Evolutionary conservation across 495 filamentous ascomycete species (phyloP), one percentile per base, ranked within the genome.

Genomic region (Annulohypoxylon nitens): DNA sequence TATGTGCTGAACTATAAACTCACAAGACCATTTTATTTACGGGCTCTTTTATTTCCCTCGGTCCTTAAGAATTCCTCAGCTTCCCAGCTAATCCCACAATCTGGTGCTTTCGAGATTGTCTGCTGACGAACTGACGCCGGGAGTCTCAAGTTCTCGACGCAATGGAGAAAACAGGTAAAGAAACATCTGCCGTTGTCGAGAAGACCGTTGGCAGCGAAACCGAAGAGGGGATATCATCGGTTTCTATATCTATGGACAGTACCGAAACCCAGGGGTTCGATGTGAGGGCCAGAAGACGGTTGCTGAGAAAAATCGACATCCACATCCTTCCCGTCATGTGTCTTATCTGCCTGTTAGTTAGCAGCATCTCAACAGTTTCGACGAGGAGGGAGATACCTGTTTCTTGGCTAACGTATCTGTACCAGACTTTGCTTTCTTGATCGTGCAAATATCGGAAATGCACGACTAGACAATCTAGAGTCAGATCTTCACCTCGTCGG

Each of bases 391-490:
- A 47, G 2, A 67, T 33, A 34, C 16, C 41, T n/a, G 41, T 79
- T 61, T 37, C 64, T 4, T 76, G 73, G 70, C 61, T 34, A 53
- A 75, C 30, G 48, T 36, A 33, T 67, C 58, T 41, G 79, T 74
- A 10, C 39, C 58, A 76, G 76, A 37, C 80, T 86, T 30, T 82
- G 81, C 67, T 87, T 84, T 69, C 78, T 86, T 23, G 83, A 85
- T 77, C 86, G 90, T 30, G 91, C 89, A 4, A 93, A 93, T 75
- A 89, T 93, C 61, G 92, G 91, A 34, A 94, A 93, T 81, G 92
- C 91, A 1, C 90, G 90, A 68, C 83, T 93, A 37, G 89, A 85
- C 54, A 86, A 86, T 23, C 81, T 93, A 3, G 80, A 88, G 67
- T 73, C 81, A 55, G 85, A 89, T 61, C 83, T 93, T 9, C 53